Evolutionary conservation across 2,329 filamentous ascomycete species (phyloP), one percentile per base, ranked within the genome.

Genomic region (Huntiella omanensis): DNA sequence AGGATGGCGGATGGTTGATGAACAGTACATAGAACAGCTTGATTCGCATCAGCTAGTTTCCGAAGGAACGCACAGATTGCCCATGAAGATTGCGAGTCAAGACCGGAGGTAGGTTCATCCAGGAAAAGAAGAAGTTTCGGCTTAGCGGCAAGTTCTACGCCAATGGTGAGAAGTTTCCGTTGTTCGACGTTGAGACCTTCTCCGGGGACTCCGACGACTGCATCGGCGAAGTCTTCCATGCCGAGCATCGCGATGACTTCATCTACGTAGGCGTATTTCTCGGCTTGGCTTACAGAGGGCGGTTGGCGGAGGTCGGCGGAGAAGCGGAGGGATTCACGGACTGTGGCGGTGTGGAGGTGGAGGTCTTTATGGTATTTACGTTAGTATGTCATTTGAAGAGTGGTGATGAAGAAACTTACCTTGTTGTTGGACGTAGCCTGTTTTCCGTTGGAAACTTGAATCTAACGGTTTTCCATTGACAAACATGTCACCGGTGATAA

Each of bases 381-480:
- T 52, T 41, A 53, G 44, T 22, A 10, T 42, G 11, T 2, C 0
- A 1, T 6, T 49, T 54, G 47, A 55, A 49, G 32, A 3, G 19
- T 36, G 4, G 7, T 1, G 0, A 7, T 4, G 13, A 32, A 13
- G 2, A 2, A 10, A 19, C 58, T 47, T 48, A 64, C 64, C 75
- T 57, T 80, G 74, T 49, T 80, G 76, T 52, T 80, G 75, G 0
- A 87, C 86, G 54, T 93, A 93, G 42, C 86, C 86, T 0, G 84
- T 92, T 64, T 88, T 91, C 53, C 86, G 80, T 60, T 93, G 86
- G 70, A 94, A 94, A 0, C 81, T 85, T 38, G 70, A 70, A 53
- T 92, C 84, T 40, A 83, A 75, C 22, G 74, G 77, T 34, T 67
- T 69, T 28, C 73, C 73, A 49, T 76, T 69, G 10, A 77, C 71